A percentile compares a stretch with the other conserved stretches of the same genome.
Conservation (phyloP, 169 alveolate species). For the Eimeria tenella region DNA sequence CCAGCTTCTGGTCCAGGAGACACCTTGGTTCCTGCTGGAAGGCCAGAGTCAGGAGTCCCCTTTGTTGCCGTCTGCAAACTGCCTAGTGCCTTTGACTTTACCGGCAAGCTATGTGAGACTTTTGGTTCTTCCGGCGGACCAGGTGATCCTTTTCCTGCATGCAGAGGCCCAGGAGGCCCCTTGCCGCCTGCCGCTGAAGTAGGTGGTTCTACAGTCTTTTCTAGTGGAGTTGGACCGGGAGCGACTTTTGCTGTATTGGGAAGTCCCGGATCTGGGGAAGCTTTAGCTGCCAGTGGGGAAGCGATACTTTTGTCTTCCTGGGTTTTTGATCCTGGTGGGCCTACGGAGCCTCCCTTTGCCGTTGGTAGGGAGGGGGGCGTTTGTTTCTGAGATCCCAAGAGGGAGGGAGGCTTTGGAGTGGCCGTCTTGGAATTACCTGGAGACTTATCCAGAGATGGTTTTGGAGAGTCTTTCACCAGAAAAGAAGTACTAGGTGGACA, state of each 20-base stretch:
- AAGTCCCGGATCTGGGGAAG: not conserved
- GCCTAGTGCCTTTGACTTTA: not conserved
- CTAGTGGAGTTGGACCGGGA: not conserved
- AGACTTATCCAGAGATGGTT: not conserved
- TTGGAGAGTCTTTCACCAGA: constrained; percentile 3
- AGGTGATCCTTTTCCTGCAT: not conserved
- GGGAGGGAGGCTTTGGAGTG: not conserved
- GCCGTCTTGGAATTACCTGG: constrained; percentile 19
- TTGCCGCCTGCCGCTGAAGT: not conserved
- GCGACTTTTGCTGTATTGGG: constrained; percentile 17
- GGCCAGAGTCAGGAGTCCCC: not conserved
- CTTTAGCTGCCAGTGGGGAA: not conserved
- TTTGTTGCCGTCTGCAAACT: not conserved
- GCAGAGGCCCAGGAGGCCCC: constrained; percentile 32
- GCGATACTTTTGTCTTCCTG: too few species aligned
- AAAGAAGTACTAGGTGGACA: not conserved
- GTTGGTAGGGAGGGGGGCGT: not conserved
- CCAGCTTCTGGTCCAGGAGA: not conserved
- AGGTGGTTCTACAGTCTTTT: not conserved
- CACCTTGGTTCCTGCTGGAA: not conserved
- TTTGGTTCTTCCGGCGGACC: constrained; percentile 8
- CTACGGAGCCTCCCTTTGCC: constrained; percentile 34
- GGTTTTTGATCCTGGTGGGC: not conserved
- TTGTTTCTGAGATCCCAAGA: not conserved
- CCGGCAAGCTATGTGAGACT: not conserved